phyloP scores from a whole-genome alignment of 2,329 filamentous ascomycete species.

The Neopestalotiopsis clavispora region DNA sequence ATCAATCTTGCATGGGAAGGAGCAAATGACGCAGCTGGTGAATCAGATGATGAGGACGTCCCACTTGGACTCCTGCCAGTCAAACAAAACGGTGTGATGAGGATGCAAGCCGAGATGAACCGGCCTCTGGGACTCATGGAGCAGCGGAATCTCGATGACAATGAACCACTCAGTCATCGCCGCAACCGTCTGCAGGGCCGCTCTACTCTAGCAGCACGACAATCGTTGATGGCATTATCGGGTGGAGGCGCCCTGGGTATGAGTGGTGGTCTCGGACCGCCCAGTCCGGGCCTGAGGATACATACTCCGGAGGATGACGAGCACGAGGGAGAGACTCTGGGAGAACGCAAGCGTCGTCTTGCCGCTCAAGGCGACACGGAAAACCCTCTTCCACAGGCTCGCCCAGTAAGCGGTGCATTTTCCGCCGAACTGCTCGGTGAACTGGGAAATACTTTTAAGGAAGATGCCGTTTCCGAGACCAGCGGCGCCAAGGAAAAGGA shows the following conservation, averaged over 20 bases:
- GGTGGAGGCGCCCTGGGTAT: conserved; percentile 29
- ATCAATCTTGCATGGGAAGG: conserved; percentile 90
- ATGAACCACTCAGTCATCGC: conserved; percentile 82
- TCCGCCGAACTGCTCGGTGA: conserved; percentile 71
- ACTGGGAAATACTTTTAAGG: conserved; percentile 57
- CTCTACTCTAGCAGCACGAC: conserved; percentile 45
- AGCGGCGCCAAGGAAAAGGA: conserved; percentile 38
- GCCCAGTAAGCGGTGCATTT: conserved; percentile 69
- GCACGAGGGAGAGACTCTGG: conserved; percentile 69
- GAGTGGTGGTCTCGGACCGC: conserved; percentile 32
- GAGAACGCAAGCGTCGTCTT: conserved; percentile 68
- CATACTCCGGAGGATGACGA: conserved; percentile 51
- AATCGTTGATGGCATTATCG: conserved; percentile 48
- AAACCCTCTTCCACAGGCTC: conserved; percentile 53
- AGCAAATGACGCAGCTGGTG: conserved; percentile 27
- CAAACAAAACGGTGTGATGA: conserved; percentile 57
- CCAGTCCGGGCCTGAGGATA: conserved; percentile 35
- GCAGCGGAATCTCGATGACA: conserved; percentile 85
- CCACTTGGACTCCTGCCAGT: conserved; percentile 83
- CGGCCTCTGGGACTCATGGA: conserved; percentile 78
- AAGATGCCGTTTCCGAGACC: conserved; percentile 35
- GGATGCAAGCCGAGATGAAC: conserved; percentile 57
- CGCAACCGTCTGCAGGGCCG: conserved; percentile 75
- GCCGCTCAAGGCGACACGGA: conserved; percentile 58
- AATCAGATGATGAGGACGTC: conserved; percentile 62